Conservation (phyloP, 2,329 filamentous ascomycete species). For the Aspergillus floridensis region DNA sequence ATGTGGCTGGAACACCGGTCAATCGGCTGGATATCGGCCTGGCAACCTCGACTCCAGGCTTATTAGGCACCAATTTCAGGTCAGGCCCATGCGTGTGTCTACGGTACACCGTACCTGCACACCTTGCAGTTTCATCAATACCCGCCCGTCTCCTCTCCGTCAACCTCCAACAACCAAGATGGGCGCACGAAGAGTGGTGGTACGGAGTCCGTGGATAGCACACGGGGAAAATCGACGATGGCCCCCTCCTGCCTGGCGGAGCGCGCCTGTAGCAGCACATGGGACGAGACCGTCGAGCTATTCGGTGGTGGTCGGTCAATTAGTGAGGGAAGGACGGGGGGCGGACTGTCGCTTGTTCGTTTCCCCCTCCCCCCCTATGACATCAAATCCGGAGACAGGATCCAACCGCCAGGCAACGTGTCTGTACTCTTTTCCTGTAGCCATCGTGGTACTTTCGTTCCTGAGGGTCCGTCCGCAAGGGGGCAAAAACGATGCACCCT, state of each 20-base stretch:
- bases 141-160: neutral
- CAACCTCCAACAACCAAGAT: neutral
- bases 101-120: no score
- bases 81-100: neutral
- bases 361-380: neutral
- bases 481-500: neutral
- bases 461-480: slow-evolving; percentile 10
- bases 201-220: neutral
- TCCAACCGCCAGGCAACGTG: neutral
- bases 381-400: neutral
- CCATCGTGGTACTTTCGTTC: neutral
- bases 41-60: neutral
- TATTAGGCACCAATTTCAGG: neutral
- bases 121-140: neutral
- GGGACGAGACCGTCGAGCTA: neutral
- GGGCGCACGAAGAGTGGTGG: neutral
- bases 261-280: neutral
- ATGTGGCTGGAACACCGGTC: neutral
- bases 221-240: neutral
- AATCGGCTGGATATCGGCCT: neutral
- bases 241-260: no score
- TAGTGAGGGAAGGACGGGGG: neutral
- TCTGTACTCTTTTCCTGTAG: neutral
- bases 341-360: no score
- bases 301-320: neutral